Evolutionary conservation across 1,284 basidiomycete genomes (phyloP), one percentile per base, ranked within the genome.

Genomic region (Apiotrichum mycotoxinovorans): DNA sequence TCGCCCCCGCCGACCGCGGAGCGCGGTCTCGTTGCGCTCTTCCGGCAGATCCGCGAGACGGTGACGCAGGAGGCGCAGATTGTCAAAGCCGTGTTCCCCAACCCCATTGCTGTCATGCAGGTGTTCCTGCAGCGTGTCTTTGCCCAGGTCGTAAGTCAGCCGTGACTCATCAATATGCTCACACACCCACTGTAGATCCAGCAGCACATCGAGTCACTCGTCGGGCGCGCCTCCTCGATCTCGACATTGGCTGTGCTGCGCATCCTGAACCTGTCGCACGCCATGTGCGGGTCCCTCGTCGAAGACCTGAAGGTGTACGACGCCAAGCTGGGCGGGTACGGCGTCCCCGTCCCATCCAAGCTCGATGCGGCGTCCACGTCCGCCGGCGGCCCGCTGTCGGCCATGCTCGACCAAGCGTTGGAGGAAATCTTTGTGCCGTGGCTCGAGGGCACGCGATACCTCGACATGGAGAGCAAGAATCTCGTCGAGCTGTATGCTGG

Each of bases 91-190:
- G 96, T 99, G 4, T 99, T 99, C 75, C 96, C 96, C 0, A 93
- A 93, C 65, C 95, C 96, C 12, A 85, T 89, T 11, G 84, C 92
- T n/a, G 96, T 99, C 17, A 95, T 98, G 92, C 92, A 97, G 76
- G 94, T 98, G 9, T 98, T 99, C 77, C 77, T 99, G 41, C 96
- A 98, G 73, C 83, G 96, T 38, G 91, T 98, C 0, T 99, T 99
- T 77, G 95, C 94, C 0, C 96, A 99, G 80, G 92, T 94, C 23
- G 92, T 94, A 70, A 67, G 87, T 37, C 5, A 1, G 18, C 4
- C 4, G 2, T 41, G 17, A 12, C 10, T 20, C n/a, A 30, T n/a
- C n/a, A n/a, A n/a, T n/a, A n/a, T n/a, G n/a, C n/a, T n/a, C n/a
- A n/a, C n/a, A n/a, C n/a, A n/a, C n/a, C n/a, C n/a, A n/a, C n/a